Base-by-base conservation (phyloP, 1,284 basidiomycete species). In the Austropuccinia psidii region DNA sequence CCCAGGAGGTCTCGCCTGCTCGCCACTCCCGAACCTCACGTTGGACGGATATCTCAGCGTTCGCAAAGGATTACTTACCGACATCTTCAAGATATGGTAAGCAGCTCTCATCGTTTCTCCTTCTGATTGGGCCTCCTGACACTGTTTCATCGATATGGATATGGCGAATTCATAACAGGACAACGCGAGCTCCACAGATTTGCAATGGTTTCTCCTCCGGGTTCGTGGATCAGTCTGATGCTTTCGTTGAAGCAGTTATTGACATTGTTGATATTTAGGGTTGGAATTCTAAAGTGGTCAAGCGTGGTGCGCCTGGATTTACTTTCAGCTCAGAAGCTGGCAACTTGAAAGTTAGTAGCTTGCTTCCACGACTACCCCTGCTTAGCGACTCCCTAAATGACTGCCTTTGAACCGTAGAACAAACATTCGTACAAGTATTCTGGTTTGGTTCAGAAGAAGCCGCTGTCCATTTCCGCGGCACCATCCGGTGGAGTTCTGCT, bases 151-250 rank as follows among this genome's bases (percentile, higher is more conserved):
- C n/a, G n/a, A n/a, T n/a, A n/a, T n/a, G n/a, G n/a, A n/a, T n/a
- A n/a, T n/a, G n/a, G n/a, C n/a, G n/a, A n/a, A 7, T n/a, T 19
- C 33, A 24, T 33, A 3, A 43, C 41, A 70, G 67, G 67, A 70
- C 35, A 70, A 70, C 67, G 67, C 67, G 17, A 37, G 50, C 47
- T 89, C 89, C 78, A 79, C 82, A 83, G 91, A 93, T 82, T 89
- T 93, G 82, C 85, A 91, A 84, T 94, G 91, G 91, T 87, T 91
- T 81, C 88, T 93, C 77, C 82, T 93, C 83, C 90, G 91, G 79
- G 89, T 90, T 79, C 79, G 88, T 86, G n/a, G 62, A 21, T 17
- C 27, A 19, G 4, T 31, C 17, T 3, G 41, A n/a, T 31, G 49
- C 49, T 68, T 3, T 24, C 27, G 33, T 7, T 54, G 29, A 55